These are phyloP conservation scores for Bolboschoenoplectus hybrid DNA, from an alignment of 202 grass and related monocot species.

Conservation along the genomic window DNA sequence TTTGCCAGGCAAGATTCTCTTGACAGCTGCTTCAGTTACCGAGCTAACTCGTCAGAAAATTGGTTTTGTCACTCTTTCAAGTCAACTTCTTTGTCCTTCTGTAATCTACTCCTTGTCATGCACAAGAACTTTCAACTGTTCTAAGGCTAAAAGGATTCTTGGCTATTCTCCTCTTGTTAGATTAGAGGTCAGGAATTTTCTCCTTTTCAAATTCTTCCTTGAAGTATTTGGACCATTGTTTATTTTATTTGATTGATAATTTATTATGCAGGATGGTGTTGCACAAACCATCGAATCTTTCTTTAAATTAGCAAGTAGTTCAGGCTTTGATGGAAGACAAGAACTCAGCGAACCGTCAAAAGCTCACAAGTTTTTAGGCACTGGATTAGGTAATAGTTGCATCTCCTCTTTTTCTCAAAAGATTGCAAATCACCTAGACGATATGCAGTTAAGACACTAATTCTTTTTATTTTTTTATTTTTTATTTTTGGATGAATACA, in stretches of 20 bases:
- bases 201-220: constrained; percentile 21
- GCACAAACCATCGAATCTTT: constrained; percentile 60
- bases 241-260: constrained; percentile 44
- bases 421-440: constrained; percentile 27
- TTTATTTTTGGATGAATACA: constrained; percentile 47
- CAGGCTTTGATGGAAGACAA: constrained; percentile 47
- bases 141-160: constrained; percentile 70
- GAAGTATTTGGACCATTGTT: not conserved
- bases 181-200: constrained; percentile 66
- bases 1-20: constrained; percentile 66
- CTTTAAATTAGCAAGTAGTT: constrained; percentile 58
- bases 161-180: constrained; percentile 70
- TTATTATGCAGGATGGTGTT: constrained; percentile 68
- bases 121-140: constrained; percentile 80
- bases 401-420: constrained; percentile 32
- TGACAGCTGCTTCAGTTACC: constrained; percentile 44
- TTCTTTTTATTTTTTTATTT: constrained; percentile 25
- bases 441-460: constrained; percentile 26
- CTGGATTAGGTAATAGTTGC: constrained; percentile 69
- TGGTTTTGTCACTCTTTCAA: constrained; percentile 47
- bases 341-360: constrained; percentile 51
- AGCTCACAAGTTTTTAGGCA: constrained; percentile 70
- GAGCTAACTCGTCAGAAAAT: constrained; percentile 49
- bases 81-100: constrained; percentile 51
- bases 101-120: constrained; percentile 60